phyloP scores from a whole-genome alignment of 768 basidiomycete genomes.

The Mycena amicta region DNA sequence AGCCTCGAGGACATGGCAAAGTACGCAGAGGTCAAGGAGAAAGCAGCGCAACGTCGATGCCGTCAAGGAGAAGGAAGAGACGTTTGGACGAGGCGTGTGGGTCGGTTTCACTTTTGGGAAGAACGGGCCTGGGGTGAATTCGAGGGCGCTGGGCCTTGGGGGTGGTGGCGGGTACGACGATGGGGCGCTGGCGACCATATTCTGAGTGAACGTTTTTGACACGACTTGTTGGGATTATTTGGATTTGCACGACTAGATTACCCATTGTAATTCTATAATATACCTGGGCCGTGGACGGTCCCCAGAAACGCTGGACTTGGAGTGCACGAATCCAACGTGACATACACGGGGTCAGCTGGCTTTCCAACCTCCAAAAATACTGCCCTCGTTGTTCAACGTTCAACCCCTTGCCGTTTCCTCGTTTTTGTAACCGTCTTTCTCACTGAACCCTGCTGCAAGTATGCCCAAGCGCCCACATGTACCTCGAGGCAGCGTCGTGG shows the following conservation, averaged over 20 bases:
- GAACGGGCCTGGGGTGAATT: slow-evolving; percentile 67
- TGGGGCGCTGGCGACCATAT: slow-evolving; percentile 62
- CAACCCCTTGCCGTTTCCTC: too few relatives aligned
- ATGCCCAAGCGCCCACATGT: too few relatives aligned
- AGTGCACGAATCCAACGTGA: too few relatives aligned
- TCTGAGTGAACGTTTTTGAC: slow-evolving; percentile 33
- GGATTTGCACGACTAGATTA: not conserved
- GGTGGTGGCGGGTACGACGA: slow-evolving; percentile 47
- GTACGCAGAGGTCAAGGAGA: slow-evolving; percentile 97
- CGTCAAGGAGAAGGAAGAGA: slow-evolving; percentile 86
- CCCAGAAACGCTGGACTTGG: too few relatives aligned
- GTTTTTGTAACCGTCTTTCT: too few relatives aligned
- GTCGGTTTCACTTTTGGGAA: slow-evolving; percentile 92
- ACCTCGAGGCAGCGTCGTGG: too few relatives aligned
- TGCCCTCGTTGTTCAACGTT: too few relatives aligned
- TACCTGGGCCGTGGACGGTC: too few relatives aligned
- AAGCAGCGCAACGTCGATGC: slow-evolving; percentile 92
- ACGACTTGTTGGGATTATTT: not conserved
- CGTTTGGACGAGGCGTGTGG: slow-evolving; percentile 76
- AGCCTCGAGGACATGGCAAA: slow-evolving; percentile 95
- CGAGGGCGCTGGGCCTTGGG: slow-evolving; percentile 28
- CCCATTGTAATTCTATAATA: not conserved
- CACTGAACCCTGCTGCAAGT: too few relatives aligned
- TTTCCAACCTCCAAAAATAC: too few relatives aligned
- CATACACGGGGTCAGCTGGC: too few relatives aligned